Percentiles rank a stretch among this genome's conserved stretches.
Evolutionary conservation across 805 yeast genomes (phyloP).

Genomic region (Vanderwaltozyma yarrowii): DNA sequence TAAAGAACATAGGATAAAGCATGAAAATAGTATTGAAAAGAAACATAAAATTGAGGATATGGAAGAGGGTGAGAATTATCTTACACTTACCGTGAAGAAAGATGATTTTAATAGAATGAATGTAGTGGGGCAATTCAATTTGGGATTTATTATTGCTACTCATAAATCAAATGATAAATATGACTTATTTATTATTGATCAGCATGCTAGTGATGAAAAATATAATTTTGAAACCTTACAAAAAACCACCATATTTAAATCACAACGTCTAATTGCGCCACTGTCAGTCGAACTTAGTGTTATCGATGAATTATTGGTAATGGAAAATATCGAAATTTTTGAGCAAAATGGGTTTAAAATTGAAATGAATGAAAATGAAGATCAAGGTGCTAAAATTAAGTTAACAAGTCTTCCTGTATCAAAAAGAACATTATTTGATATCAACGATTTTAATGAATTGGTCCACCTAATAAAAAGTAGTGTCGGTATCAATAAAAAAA

Average conservation of each 20-base stretch:
- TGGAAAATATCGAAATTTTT: conserved; percentile 49
- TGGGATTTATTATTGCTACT: conserved; percentile 83
- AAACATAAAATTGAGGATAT: conserved; percentile 34
- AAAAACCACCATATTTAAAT: conserved; percentile 43
- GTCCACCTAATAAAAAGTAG: conserved; percentile 53
- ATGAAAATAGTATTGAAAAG: conserved; percentile 1
- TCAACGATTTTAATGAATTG: conserved; percentile 63
- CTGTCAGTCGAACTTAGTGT: conserved; percentile 52
- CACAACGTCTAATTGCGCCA: conserved; percentile 62
- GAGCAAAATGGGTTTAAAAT: conserved; percentile 70
- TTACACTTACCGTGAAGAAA: conserved; percentile 57
- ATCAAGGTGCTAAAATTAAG: conserved; percentile 47
- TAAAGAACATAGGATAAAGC: background rate
- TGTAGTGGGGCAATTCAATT: conserved; percentile 85
- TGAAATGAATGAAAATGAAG: conserved; percentile 36
- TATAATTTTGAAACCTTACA: conserved; percentile 73
- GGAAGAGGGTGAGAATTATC: conserved; percentile 44
- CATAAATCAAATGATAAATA: conserved; percentile 31
- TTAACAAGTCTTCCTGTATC: conserved; percentile 64
- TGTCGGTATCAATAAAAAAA: conserved; percentile 32
- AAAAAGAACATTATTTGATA: conserved; percentile 55
- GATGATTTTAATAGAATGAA: conserved; percentile 65
- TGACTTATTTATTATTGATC: conserved; percentile 83
- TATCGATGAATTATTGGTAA: conserved; percentile 65
- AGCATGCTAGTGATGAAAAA: conserved; percentile 97